These are phyloP conservation scores for Fusarium coffeatum DNA, from an alignment of 2,329 filamentous ascomycete species.

Conservation along the genomic window DNA sequence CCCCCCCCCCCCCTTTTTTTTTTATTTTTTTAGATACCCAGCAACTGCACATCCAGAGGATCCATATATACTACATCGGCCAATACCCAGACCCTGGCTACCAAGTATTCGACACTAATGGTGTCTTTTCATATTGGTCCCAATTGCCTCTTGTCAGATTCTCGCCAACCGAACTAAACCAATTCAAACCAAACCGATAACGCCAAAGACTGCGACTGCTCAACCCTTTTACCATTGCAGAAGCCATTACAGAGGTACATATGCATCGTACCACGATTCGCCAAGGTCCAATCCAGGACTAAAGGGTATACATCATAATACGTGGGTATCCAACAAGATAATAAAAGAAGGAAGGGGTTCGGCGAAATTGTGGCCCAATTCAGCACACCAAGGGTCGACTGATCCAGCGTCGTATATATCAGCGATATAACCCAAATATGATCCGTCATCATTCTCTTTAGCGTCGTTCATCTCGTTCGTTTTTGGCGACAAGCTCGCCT, in stretches of 20 bases:
- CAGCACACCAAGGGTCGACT: not conserved
- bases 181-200: slow-evolving; percentile 12
- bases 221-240: slow-evolving; percentile 12
- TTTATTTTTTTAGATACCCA: not conserved
- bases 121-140: not conserved
- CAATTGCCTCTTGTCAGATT: slow-evolving; percentile 16
- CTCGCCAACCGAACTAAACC: not conserved
- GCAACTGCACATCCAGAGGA: not conserved
- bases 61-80: not conserved
- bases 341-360: slow-evolving; percentile 14
- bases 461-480: slow-evolving; percentile 42
- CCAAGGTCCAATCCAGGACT: slow-evolving; percentile 10
- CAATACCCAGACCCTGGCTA: not conserved
- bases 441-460: slow-evolving; percentile 6
- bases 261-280: slow-evolving; percentile 1
- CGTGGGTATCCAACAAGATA: slow-evolving; percentile 39
- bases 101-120: not conserved
- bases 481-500: slow-evolving; percentile 68
- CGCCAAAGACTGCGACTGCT: slow-evolving; percentile 24
- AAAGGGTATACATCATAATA: slow-evolving; percentile 28
- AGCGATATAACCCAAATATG: not conserved
- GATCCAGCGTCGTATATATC: not conserved
- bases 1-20: not conserved
- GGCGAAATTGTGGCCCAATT: not conserved
- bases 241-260: slow-evolving; percentile 21